phyloP scores from a whole-genome alignment of 495 filamentous ascomycete species.

The Jackrogersella minutella region DNA sequence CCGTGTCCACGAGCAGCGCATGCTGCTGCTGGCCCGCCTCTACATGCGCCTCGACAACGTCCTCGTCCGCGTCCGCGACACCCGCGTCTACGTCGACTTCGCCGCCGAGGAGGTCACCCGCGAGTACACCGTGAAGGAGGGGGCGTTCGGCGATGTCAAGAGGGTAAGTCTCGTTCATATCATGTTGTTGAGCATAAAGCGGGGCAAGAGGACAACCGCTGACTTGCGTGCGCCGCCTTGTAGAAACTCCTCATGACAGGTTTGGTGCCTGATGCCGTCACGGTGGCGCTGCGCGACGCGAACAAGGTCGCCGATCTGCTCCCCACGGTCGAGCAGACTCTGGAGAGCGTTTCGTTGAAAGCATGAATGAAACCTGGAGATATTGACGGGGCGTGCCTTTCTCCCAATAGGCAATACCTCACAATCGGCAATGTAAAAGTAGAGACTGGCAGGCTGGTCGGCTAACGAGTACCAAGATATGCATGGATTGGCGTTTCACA shows the following conservation, averaged over 20 bases:
- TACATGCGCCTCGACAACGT: slow-evolving; percentile 95
- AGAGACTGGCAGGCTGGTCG: background rate
- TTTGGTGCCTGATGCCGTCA: slow-evolving; percentile 69
- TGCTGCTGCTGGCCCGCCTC: slow-evolving; percentile 85
- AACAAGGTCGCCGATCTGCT: slow-evolving; percentile 78
- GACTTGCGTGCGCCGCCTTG: background rate
- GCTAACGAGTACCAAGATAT: slow-evolving; percentile 22
- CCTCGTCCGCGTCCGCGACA: slow-evolving; percentile 84
- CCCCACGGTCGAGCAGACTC: slow-evolving; percentile 67
- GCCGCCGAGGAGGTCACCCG: slow-evolving; percentile 78
- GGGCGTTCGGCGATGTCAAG: slow-evolving; percentile 77
- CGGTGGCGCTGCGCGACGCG: slow-evolving; percentile 81
- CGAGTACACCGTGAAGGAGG: slow-evolving; percentile 87
- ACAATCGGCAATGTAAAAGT: slow-evolving; percentile 11
- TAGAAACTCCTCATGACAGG: slow-evolving; percentile 75
- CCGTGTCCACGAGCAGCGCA: slow-evolving; percentile 85
- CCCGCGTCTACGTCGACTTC: slow-evolving; percentile 92
- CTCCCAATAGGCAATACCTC: background rate
- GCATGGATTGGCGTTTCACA: slow-evolving; percentile 27
- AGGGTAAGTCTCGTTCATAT: too few relatives aligned
- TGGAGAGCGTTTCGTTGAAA: slow-evolving; percentile 55
- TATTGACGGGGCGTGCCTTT: background rate
- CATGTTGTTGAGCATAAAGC: too few relatives aligned
- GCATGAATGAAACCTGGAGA: background rate
- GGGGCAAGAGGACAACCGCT: background rate